Conservation (phyloP, 345 rosid genomes). For the Atalantia buxifolia region DNA sequence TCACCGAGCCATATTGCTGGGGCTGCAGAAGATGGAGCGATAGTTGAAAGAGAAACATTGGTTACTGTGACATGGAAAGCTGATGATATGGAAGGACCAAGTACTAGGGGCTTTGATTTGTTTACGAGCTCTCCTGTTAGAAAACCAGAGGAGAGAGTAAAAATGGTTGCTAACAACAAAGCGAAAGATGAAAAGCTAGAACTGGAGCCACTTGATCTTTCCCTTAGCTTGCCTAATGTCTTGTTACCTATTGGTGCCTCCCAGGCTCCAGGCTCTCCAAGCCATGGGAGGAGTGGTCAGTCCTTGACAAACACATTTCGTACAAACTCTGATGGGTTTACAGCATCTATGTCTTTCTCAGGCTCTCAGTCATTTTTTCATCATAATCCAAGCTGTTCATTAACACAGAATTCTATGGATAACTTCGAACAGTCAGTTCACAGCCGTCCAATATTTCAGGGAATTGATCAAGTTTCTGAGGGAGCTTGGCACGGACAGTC, state of each 20-base stretch:
- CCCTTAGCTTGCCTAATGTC: constrained; percentile 91
- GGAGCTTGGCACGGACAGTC: constrained; percentile 57
- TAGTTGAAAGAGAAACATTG: constrained; percentile 40
- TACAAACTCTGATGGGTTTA: constrained; percentile 82
- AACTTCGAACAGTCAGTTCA: constrained; percentile 89
- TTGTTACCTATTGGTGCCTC: constrained; percentile 67
- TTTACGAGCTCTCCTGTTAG: constrained; percentile 74
- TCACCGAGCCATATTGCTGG: constrained; percentile 28
- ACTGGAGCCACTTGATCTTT: constrained; percentile 85
- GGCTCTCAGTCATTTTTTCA: constrained; percentile 93
- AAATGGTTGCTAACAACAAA: constrained; percentile 36
- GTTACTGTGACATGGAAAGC: constrained; percentile 31
- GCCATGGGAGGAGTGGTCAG: constrained; percentile 70
- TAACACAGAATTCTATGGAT: constrained; percentile 81
- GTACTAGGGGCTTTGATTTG: constrained; percentile 81
- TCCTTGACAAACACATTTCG: constrained; percentile 68
- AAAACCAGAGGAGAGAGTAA: constrained; percentile 46
- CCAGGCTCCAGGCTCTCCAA: constrained; percentile 66
- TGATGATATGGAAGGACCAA: constrained; percentile 72
- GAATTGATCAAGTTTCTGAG: constrained; percentile 46
- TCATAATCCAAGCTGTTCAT: constrained; percentile 98
- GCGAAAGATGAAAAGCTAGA: constrained; percentile 56
- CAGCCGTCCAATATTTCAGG: constrained; percentile 90
- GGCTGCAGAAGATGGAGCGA: constrained; percentile 34
- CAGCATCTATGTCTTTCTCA: constrained; percentile 88